Base-by-base conservation (phyloP, 2,329 filamentous ascomycete species). In the Ophiostoma sp. region DNA sequence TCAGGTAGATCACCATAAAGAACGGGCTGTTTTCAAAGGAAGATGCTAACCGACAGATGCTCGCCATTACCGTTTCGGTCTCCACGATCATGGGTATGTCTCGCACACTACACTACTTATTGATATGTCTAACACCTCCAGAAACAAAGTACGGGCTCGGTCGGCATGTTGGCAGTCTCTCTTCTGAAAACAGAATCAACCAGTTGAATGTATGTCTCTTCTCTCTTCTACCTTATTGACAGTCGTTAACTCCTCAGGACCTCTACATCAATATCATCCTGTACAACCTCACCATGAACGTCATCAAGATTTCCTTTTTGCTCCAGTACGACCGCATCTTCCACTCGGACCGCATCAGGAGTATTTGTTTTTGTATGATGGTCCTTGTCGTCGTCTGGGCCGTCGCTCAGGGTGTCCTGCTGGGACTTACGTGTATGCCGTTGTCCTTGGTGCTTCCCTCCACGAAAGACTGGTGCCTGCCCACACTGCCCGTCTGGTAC, bases 271-370 rank as follows among this genome's bases (percentile, higher is more conserved):
- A 48, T 39, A 78, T 81, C 33, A 74, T 81, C 25, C 72, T 76
- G 55, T 81, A 81, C 75, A 81, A 80, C 57, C 45, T 80, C 69
- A 78, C 76, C 42, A 79, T 79, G 75, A 80, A 80, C 70, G 75
- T 81, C 19, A 78, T 79, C 70, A 81, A 81, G 59, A 75, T 80
- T 0, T 79, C 78, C 7, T 79, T 81, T 70, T 74, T 81, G n/a
- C 75, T 80, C 66, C 80, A 81, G 70, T 81, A 80, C 72, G 78
- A 78, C 66, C 79, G 79, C 42, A 79, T 81, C 63, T 81, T 81
- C 68, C 75, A 77, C 19, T 74, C 75, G 15, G 55, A 55, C 2
- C 36, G 42, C 0, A 72, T 79, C 7, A 77, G 78, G n/a, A 74
- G 71, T 64, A 70, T 79, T 48, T 81, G 79, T 15, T 55, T 55